These are phyloP conservation scores for Radiomyces spectabilis DNA, from an alignment of 192 early-diverging fungal genomes.

Conservation along the genomic window DNA sequence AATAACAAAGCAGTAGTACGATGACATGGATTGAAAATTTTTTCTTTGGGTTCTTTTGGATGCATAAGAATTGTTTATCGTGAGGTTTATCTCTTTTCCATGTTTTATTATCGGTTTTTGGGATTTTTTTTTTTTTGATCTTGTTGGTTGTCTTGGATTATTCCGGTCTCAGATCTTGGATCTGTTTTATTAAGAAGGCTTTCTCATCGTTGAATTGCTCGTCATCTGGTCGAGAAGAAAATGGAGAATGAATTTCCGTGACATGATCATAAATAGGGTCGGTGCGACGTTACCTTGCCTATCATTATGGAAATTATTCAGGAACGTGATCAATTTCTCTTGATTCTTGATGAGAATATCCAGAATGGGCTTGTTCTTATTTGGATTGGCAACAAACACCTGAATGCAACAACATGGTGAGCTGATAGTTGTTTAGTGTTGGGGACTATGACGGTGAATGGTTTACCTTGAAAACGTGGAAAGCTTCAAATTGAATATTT, in stretches of 20 bases:
- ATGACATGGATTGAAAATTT: too few species aligned
- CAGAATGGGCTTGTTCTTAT: conserved; percentile 86
- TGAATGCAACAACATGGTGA: conserved; percentile 23
- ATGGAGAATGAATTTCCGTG: neutral
- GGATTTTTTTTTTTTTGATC: too few species aligned
- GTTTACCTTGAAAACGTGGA: conserved; percentile 96
- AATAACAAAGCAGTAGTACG: too few species aligned
- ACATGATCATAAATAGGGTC: neutral
- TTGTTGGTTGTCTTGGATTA: too few species aligned
- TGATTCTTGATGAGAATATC: conserved; percentile 91
- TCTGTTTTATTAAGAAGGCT: conserved; percentile 88
- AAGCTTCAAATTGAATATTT: conserved; percentile 99
- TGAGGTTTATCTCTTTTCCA: too few species aligned
- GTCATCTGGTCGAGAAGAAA: conserved; percentile 57
- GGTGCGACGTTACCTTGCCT: conserved; percentile 66
- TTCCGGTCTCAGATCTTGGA: conserved; percentile 43
- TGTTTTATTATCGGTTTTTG: too few species aligned
- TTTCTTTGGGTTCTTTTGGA: too few species aligned
- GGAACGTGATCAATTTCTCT: conserved; percentile 81
- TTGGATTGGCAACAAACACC: conserved; percentile 98
- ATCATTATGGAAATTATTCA: conserved; percentile 92
- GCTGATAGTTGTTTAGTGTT: too few species aligned
- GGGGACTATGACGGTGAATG: too few species aligned
- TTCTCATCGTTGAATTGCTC: conserved; percentile 99
- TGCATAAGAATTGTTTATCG: too few species aligned